Conservation (phyloP, 257 asterid genomes). For the Linaria vulgaris region DNA sequence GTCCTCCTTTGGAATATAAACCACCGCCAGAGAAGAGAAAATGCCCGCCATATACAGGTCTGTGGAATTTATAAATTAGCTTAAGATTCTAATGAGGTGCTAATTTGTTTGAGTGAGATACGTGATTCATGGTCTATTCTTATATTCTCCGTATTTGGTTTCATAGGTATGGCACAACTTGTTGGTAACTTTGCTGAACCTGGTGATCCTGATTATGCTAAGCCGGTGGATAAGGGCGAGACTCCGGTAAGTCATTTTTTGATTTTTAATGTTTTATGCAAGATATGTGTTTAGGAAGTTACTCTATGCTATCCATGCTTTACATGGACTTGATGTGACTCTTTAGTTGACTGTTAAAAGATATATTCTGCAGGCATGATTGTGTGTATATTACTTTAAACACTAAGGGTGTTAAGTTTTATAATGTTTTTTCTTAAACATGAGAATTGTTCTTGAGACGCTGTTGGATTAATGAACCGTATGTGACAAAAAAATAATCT, state of each 20-base stretch:
- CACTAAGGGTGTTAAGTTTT: not conserved
- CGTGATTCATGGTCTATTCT: not conserved
- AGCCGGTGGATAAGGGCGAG: conserved; percentile 82
- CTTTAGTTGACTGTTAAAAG: not conserved
- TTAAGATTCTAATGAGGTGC: conserved; percentile 9
- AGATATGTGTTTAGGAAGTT: conserved; percentile 4
- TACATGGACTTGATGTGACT: conserved; percentile 11
- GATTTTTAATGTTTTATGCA: not conserved
- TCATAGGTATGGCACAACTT: conserved; percentile 82
- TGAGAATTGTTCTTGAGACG: too few relatives aligned
- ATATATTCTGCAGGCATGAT: not conserved
- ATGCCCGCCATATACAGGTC: conserved; percentile 84
- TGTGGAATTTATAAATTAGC: conserved; percentile 18
- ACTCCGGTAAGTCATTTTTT: conserved; percentile 65
- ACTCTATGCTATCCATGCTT: not conserved
- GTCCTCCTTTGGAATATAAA: conserved; percentile 92
- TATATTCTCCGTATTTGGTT: not conserved
- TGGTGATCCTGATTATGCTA: conserved; percentile 83
- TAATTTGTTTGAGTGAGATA: not conserved
- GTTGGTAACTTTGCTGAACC: conserved; percentile 77
- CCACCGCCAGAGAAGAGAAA: conserved; percentile 95
- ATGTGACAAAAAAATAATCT: too few relatives aligned
- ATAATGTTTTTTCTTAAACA: too few relatives aligned
- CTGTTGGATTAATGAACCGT: not conserved
- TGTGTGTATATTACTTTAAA: not conserved